These are phyloP conservation scores for Vigna nakashimae DNA, from an alignment of 306 rosid genomes.

Conservation along the genomic window DNA sequence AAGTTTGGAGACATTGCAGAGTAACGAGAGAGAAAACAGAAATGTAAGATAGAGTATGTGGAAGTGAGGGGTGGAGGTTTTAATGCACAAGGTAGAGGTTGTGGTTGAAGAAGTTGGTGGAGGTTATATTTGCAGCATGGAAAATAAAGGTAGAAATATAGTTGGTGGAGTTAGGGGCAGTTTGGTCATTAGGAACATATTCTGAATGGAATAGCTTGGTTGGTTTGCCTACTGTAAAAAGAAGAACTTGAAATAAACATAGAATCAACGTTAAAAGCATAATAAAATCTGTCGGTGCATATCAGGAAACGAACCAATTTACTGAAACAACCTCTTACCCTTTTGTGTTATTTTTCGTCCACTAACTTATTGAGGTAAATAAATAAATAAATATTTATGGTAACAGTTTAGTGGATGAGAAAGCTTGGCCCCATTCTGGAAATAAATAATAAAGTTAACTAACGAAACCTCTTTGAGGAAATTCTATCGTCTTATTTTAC, in stretches of 20 bases:
- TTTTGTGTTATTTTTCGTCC: neutral
- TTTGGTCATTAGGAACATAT: slow-evolving; percentile 24
- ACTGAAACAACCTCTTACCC: neutral
- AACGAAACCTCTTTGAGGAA: neutral
- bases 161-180: slow-evolving; percentile 37
- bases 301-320: slow-evolving; percentile 16
- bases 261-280: neutral
- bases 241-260: neutral
- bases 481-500: neutral
- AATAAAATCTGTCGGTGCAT: slow-evolving; percentile 42
- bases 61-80: neutral
- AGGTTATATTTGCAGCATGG: neutral
- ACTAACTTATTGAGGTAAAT: neutral
- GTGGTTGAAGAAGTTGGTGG: slow-evolving; percentile 36
- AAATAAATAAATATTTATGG: no score
- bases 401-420: neutral
- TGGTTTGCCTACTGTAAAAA: slow-evolving; percentile 16
- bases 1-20: slow-evolving; percentile 27
- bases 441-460: neutral
- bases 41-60: slow-evolving; percentile 17
- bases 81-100: slow-evolving; percentile 42
- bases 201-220: neutral
- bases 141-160: slow-evolving; percentile 14
- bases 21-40: neutral
- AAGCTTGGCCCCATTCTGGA: neutral